A percentile compares a stretch with the other conserved stretches of the same genome.
These are phyloP conservation scores for Chalara sp. DNA, from an alignment of 2,329 filamentous ascomycete species.

Conservation along the genomic window DNA sequence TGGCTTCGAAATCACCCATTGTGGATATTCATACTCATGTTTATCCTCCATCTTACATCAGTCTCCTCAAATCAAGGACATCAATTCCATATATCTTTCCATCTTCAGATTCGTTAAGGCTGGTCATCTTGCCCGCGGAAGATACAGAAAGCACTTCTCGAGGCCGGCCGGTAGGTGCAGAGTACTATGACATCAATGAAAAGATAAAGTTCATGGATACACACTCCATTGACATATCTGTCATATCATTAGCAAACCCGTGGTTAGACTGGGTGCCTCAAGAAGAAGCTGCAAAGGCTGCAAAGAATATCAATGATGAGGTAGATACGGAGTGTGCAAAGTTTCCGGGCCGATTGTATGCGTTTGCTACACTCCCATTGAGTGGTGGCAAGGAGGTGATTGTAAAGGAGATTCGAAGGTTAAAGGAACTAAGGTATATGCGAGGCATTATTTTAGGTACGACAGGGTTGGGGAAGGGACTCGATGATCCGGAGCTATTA, in stretches of 20 bases:
- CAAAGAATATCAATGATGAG: slow-evolving; percentile 67
- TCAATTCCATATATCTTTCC: slow-evolving; percentile 65
- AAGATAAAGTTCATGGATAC: slow-evolving; percentile 86
- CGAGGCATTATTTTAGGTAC: slow-evolving; percentile 88
- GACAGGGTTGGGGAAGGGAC: slow-evolving; percentile 67
- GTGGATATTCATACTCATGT: slow-evolving; percentile 67
- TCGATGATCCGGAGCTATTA: slow-evolving; percentile 71
- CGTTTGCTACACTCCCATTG: slow-evolving; percentile 76
- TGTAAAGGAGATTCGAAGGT: slow-evolving; percentile 55
- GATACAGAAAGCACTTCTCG: slow-evolving; percentile 52
- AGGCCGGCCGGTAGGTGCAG: slow-evolving; percentile 74
- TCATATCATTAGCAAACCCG: slow-evolving; percentile 85
- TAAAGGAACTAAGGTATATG: slow-evolving; percentile 58
- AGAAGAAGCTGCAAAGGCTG: slow-evolving; percentile 54
- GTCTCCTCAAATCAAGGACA: slow-evolving; percentile 50
- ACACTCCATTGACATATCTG: slow-evolving; percentile 74
- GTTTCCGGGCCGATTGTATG: slow-evolving; percentile 65
- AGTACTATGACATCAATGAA: slow-evolving; percentile 72
- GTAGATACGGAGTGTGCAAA: slow-evolving; percentile 64
- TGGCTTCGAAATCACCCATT: slow-evolving; percentile 32
- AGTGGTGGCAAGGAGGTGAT: slow-evolving; percentile 58
- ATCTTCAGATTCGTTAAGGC: slow-evolving; percentile 48
- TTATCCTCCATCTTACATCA: slow-evolving; percentile 58
- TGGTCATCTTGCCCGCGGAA: slow-evolving; percentile 57
- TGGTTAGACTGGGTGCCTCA: slow-evolving; percentile 80